A percentile compares a stretch with the other conserved stretches of the same genome.
Evolutionary conservation across 139 green algal genomes (phyloP).

Genomic region (Chara braunii): DNA sequence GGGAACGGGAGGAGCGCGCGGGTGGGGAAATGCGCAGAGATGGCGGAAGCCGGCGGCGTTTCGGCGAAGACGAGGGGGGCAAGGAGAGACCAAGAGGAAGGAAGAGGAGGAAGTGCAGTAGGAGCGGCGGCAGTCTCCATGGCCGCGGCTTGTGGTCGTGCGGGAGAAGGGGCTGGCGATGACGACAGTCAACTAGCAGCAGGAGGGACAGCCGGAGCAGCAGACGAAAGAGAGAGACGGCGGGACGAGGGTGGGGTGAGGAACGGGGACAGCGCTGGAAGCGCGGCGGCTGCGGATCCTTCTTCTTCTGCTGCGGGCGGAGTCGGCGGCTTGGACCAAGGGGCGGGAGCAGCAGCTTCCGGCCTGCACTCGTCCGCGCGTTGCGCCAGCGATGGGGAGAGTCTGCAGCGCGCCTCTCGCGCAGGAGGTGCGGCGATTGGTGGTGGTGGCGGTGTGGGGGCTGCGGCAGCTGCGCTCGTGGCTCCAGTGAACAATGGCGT

Average conservation of each 20-base stretch:
- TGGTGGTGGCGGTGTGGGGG: neutral
- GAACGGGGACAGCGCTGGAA: neutral
- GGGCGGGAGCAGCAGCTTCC: no score
- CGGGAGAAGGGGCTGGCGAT: neutral
- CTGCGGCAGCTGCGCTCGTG: neutral
- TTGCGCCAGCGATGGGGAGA: neutral
- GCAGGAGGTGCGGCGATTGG: no score
- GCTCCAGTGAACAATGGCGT: neutral
- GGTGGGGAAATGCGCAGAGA: no score
- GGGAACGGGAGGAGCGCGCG: no score
- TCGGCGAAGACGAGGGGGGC: no score
- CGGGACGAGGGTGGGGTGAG: neutral
- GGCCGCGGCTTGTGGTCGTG: constrained; percentile 6
- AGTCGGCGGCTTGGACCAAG: neutral
- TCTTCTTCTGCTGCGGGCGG: neutral
- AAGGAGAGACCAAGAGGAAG: constrained; percentile 3
- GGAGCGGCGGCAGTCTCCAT: neutral
- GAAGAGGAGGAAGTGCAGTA: constrained; percentile 11
- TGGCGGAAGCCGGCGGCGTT: no score
- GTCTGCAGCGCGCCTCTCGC: neutral
- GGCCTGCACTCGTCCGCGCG: no score
- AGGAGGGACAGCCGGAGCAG: constrained; percentile 6
- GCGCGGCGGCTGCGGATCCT: neutral
- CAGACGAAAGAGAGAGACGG: neutral
- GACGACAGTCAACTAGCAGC: neutral